Conservation (phyloP, 495 filamentous ascomycete species). For the Achaetomiella virescens region DNA sequence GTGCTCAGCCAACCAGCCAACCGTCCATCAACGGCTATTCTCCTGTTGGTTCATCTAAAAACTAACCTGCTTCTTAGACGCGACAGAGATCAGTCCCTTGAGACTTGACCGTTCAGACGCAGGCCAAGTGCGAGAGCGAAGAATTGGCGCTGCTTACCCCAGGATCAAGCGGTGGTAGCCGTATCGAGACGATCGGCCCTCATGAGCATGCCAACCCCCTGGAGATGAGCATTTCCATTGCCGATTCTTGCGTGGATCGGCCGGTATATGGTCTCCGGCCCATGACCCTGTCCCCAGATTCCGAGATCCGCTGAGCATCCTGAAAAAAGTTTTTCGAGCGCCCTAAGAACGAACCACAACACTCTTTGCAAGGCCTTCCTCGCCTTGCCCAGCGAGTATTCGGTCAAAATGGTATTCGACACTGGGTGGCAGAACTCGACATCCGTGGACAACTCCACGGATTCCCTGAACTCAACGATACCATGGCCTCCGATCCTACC, state of each 20-base stretch:
- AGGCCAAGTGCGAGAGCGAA: background rate
- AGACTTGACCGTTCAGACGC: background rate
- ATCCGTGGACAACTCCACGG: background rate
- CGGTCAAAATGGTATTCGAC: background rate
- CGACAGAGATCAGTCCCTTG: too few relatives aligned
- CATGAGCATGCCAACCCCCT: background rate
- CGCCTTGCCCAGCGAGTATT: background rate
- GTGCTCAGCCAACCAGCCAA: background rate
- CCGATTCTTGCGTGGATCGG: background rate
- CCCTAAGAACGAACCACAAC: background rate
- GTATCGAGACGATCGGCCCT: background rate
- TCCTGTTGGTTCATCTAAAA: too few relatives aligned
- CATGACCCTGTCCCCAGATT: background rate
- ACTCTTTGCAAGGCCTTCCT: background rate
- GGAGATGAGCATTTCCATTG: background rate
- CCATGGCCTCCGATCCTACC: slow-evolving; percentile 15
- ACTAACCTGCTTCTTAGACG: background rate
- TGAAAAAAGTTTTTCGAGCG: background rate
- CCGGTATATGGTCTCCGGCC: background rate
- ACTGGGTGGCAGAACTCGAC: slow-evolving; percentile 11
- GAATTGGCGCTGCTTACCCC: background rate
- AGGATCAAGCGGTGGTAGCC: background rate
- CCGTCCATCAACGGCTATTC: background rate
- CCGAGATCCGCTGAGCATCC: background rate
- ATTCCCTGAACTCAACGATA: slow-evolving; percentile 7